A percentile compares a stretch with the other conserved stretches of the same genome.
phyloP scores from a whole-genome alignment of 1,139 yeast species.

The Blastobotrys indianensis region DNA sequence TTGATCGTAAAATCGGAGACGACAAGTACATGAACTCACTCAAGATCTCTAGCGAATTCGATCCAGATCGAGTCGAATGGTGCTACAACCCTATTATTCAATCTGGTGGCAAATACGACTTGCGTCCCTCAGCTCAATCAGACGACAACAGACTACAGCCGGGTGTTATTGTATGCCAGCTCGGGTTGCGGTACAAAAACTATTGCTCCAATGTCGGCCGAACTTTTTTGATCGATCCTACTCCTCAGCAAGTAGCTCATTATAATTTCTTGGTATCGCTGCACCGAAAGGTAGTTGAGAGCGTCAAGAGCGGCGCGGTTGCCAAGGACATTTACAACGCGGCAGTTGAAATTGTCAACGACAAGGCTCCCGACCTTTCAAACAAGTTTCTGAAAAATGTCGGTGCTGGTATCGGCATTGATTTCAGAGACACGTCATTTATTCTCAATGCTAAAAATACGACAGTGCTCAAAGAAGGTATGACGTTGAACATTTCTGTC shows the following conservation, averaged over 20 bases:
- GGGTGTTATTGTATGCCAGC: conserved; percentile 76
- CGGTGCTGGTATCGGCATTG: conserved; percentile 90
- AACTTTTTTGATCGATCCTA: conserved; percentile 86
- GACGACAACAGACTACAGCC: conserved; percentile 58
- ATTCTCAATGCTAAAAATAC: conserved; percentile 71
- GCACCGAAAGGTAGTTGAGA: conserved; percentile 50
- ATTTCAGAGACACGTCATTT: conserved; percentile 76
- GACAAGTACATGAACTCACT: conserved; percentile 57
- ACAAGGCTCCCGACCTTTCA: conserved; percentile 56
- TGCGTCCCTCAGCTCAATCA: conserved; percentile 80
- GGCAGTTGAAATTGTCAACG: conserved; percentile 52
- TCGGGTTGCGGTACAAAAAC: conserved; percentile 82
- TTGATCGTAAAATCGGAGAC: conserved; percentile 79
- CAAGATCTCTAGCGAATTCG: conserved; percentile 62
- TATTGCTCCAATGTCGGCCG: conserved; percentile 87
- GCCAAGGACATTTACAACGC: conserved; percentile 64
- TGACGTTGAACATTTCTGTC: conserved; percentile 67
- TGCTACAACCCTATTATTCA: conserved; percentile 89
- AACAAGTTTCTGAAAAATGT: conserved; percentile 67
- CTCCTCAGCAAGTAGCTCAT: conserved; percentile 68
- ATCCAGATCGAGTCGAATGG: conserved; percentile 81
- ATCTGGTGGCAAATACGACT: conserved; percentile 80
- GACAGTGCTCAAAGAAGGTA: conserved; percentile 61
- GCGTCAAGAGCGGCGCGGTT: conserved; percentile 61
- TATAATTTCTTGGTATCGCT: conserved; percentile 65